Evolutionary conservation across 805 yeast species (phyloP).

Genomic region (Osmozyma mogii): DNA sequence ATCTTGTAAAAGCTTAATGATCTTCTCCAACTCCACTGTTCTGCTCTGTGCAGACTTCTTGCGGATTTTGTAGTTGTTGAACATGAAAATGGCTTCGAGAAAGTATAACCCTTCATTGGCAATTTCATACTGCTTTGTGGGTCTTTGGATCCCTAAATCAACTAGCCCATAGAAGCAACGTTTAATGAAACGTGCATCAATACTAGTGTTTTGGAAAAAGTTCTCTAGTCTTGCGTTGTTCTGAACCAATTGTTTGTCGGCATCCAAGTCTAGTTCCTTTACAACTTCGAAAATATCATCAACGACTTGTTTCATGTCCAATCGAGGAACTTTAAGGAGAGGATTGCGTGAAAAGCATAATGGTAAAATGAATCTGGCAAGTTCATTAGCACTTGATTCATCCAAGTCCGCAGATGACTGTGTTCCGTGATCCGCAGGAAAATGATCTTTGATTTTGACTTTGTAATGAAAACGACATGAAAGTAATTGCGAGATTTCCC

Average conservation of each 20-base stretch:
- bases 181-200: conserved; percentile 39
- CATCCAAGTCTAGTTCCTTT: conserved; percentile 52
- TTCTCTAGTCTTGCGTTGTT: conserved; percentile 40
- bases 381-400: conserved; percentile 20
- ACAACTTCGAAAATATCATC: conserved; percentile 66
- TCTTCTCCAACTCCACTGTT: conserved; percentile 71
- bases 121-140: conserved; percentile 18
- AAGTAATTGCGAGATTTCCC: conserved; percentile 68
- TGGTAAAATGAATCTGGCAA: conserved; percentile 45
- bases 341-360: conserved; percentile 54
- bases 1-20: conserved; percentile 52
- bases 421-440: conserved; percentile 59
- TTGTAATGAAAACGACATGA: conserved; percentile 70
- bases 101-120: conserved; percentile 56
- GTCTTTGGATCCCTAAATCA: conserved; percentile 17
- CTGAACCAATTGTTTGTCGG: conserved; percentile 33
- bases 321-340: conserved; percentile 49
- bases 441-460: conserved; percentile 49
- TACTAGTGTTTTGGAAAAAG: conserved; percentile 36
- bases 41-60: conserved; percentile 76
- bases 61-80: conserved; percentile 62
- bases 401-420: conserved; percentile 22
- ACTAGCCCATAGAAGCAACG: conserved; percentile 47
- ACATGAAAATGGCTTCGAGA: conserved; percentile 57
- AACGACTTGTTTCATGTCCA: conserved; percentile 63